Conservation (phyloP, 352 stramenopile genomes). For the Phytophthora podocarpi region DNA sequence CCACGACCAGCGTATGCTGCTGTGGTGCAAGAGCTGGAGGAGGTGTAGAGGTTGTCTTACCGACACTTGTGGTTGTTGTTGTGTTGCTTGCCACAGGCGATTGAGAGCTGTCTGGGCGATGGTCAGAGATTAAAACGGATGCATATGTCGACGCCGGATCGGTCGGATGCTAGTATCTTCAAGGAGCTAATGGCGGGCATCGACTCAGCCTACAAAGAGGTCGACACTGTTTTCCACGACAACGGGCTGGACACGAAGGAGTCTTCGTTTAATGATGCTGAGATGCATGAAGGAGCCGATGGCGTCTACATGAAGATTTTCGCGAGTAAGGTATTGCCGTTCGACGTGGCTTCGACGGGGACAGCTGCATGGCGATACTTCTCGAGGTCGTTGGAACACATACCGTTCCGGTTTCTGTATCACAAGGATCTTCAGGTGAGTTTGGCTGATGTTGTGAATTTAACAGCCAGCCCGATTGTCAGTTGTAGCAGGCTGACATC, state of each 20-base stretch:
- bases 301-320: slow-evolving; percentile 58
- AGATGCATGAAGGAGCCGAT: slow-evolving; percentile 42
- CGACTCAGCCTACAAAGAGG: slow-evolving; percentile 43
- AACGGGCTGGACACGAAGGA: slow-evolving; percentile 41
- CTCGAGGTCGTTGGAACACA: slow-evolving; percentile 44
- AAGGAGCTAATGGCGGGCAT: slow-evolving; percentile 44
- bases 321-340: slow-evolving; percentile 56
- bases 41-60: not conserved
- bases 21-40: not conserved
- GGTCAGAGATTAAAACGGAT: slow-evolving; percentile 30
- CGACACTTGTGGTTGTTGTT: slow-evolving; percentile 1
- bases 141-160: slow-evolving; percentile 29
- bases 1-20: slow-evolving; percentile 36
- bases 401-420: slow-evolving; percentile 49
- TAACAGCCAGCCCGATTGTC: not conserved
- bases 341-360: slow-evolving; percentile 41
- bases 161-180: slow-evolving; percentile 40
- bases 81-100: slow-evolving; percentile 21
- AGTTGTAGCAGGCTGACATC: slow-evolving; percentile 3
- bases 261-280: slow-evolving; percentile 39
- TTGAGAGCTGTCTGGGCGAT: slow-evolving; percentile 32
- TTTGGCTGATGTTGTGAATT: not conserved
- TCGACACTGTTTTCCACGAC: slow-evolving; percentile 46
- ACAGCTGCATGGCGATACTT: slow-evolving; percentile 58
- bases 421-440: slow-evolving; percentile 49